A percentile compares a stretch with the other conserved stretches of the same genome.
phyloP scores from a whole-genome alignment of 140 eudicot species.

The Senecio squalidus region DNA sequence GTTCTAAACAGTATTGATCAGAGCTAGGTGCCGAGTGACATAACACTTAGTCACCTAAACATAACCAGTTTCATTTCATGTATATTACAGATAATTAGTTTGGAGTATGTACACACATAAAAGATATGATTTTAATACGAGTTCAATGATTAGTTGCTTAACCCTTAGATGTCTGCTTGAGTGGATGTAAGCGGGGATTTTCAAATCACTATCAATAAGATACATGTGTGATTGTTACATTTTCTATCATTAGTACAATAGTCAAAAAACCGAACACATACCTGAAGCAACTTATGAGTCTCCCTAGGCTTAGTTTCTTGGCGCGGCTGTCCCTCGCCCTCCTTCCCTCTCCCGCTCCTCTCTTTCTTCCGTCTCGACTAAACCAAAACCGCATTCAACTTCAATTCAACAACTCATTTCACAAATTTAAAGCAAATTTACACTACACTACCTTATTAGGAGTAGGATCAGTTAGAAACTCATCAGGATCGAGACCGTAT shows the following conservation, averaged over 20 bases:
- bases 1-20: not conserved
- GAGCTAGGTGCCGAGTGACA: not conserved
- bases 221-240: not conserved
- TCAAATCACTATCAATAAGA: too few relatives aligned
- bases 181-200: too few relatives aligned
- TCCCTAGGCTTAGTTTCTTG: conserved; percentile 48
- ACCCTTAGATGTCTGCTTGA: too few relatives aligned
- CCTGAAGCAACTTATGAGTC: conserved; percentile 94
- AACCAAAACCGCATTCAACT: not conserved
- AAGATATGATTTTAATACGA: too few relatives aligned
- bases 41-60: not conserved
- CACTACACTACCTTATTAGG: conserved; percentile 51
- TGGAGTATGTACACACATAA: too few relatives aligned
- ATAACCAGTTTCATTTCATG: too few relatives aligned
- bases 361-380: conserved; percentile 61
- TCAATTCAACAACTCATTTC: not conserved
- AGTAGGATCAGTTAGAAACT: conserved; percentile 51
- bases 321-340: conserved; percentile 24
- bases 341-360: conserved; percentile 30
- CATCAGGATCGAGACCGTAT: conserved; percentile 87
- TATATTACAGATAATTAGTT: too few relatives aligned
- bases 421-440: not conserved
- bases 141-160: too few relatives aligned
- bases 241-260: not conserved
- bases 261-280: not conserved